Evolutionary conservation across 495 filamentous ascomycete species (phyloP), one percentile per base, ranked within the genome.

Genomic region (Thermothielavioides terrestris): DNA sequence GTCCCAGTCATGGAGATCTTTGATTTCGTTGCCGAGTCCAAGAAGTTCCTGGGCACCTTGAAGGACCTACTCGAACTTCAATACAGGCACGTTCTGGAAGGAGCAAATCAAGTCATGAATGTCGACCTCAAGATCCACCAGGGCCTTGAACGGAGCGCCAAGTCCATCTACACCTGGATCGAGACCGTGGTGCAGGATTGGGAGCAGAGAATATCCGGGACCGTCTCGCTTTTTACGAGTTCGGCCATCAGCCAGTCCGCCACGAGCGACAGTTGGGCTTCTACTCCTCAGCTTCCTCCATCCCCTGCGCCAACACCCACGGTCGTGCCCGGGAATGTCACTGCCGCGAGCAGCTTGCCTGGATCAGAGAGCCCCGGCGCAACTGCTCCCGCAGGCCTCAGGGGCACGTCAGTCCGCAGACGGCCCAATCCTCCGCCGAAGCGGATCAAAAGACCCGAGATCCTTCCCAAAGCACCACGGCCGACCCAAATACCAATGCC

Each of bases 1-100:
- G 54, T 64, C 23, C 61, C 61, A 22, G 61, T 64, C 10, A 64
- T 64, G 61, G 61, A 64, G 23, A 46, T 61, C n/a, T 59, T 57
- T 50, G 61, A 64, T 40, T 61, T 64, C 20, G 54, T 61, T 25
- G 28, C 55, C 17, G 58, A 61, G 35, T 64, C 61, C 6, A 59
- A 59, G 35, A 59, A 57, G 49, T 53, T 61, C 32, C 27, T 61
- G 14, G 12, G 4, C 30, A 50, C 30, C 25, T 32, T 64, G 34
- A 54, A 54, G 17, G 58, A 64, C 15, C 50, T 64, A 12, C 54
- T 64, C 3, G 61, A 61, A 6, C 42, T 64, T 8, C 61, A 64
- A 40, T 64, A 64, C 36, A 52, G 56, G 10, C 49, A 59, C 20
- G 54, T 64, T 18, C 58, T 64, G 3, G 54, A 57, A 22, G 61